Percentiles rank a stretch among this genome's conserved stretches.
Conservation (phyloP, 2,329 filamentous ascomycete species). For the Claviceps maximensis region DNA sequence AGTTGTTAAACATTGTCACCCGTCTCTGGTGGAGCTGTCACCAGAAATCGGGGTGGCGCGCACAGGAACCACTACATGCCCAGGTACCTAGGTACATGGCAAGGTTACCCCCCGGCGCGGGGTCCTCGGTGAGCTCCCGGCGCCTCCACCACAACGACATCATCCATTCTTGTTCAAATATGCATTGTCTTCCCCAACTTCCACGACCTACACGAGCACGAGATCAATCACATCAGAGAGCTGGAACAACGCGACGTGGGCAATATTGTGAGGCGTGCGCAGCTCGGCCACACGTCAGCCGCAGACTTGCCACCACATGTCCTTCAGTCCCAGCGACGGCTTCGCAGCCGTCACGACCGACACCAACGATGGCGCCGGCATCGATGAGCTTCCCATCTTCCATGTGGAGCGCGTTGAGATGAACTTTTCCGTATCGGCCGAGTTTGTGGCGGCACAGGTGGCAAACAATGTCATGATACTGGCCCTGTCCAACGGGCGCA, state of each 20-base stretch:
- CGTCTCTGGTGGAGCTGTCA: no score
- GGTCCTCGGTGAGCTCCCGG: no score
- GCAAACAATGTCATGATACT: conserved; percentile 94
- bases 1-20: no score
- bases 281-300: not conserved
- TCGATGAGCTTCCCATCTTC: conserved; percentile 74
- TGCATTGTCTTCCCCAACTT: no score
- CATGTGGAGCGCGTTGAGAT: conserved; percentile 85
- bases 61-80: no score
- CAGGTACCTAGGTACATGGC: no score
- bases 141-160: no score
- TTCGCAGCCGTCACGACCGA: conserved; percentile 55
- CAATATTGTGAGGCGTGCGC: not conserved
- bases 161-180: no score
- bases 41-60: no score
- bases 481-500: conserved; percentile 81
- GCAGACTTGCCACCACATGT: conserved; percentile 17
- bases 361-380: conserved; percentile 41
- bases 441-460: conserved; percentile 93
- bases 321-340: conserved; percentile 38
- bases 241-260: not conserved
- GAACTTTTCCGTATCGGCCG: conserved; percentile 84
- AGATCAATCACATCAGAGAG: not conserved
- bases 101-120: no score
- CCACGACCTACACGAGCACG: not conserved